Evolutionary conservation across 2,329 filamentous ascomycete species (phyloP), one percentile per base, ranked within the genome.

Genomic region (Venturia carpophila): DNA sequence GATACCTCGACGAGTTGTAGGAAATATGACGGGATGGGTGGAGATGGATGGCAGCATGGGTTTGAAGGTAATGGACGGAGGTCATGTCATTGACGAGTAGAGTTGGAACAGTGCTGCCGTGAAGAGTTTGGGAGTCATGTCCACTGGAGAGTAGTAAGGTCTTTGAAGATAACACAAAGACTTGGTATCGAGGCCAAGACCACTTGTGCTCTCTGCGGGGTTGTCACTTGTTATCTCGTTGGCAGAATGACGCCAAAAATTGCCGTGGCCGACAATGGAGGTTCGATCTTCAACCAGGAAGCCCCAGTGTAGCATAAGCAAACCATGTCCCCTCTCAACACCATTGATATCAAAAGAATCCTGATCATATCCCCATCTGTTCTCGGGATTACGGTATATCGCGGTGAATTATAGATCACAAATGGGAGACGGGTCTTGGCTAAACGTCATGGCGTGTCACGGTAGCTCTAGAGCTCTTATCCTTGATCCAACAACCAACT

Each of bases 1-100:
- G 52, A 58, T 58, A 58, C 52, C 52, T 58, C 52, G 27, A 58
- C n/a, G 52, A 58, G 52, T 58, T 58, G 1, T 4, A n/a, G 9
- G 27, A n/a, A 58, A 6, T 37, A 58, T 37, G 52, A 58, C 30
- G 52, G 30, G 37, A 58, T 21, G 52, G 52, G 24, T 30, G 15
- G 49, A 24, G 17, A 58, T 58, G 52, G 17, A 37, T 21, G 52
- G 52, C 52, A 58, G 52, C 52, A 58, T 58, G 30, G 3, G 49
- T 11, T n/a, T 30, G 52, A 37, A 34, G 52, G 17, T 15, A 13
- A 19, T n/a, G 30, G 27, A 58, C 1, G 19, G 30, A 10, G 52
- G 21, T 58, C 52, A 58, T 27, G 27, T 58, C 37, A 58, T 37
- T 58, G 27, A 58, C 15, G 52, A 58, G 13, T 37, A 37, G 52